phyloP scores from a whole-genome alignment of 495 filamentous ascomycete species.

The Neurospora hispaniola region DNA sequence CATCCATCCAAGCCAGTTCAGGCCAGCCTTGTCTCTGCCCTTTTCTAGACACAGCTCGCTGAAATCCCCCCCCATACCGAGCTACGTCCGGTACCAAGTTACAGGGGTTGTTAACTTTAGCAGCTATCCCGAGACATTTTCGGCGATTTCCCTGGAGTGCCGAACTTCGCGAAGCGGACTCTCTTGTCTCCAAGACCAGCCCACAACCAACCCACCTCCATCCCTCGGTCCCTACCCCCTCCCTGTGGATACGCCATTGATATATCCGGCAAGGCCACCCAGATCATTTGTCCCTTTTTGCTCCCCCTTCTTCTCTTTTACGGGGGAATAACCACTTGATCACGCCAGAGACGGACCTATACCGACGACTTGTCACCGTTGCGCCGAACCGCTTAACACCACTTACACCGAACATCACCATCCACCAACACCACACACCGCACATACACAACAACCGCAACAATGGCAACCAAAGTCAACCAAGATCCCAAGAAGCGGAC shows the following conservation, averaged over 20 bases:
- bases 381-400: background rate
- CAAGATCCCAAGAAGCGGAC: conserved; percentile 69
- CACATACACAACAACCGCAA: conserved; percentile 1
- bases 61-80: background rate
- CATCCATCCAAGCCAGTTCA: background rate
- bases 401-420: background rate
- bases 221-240: background rate
- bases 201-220: background rate
- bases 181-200: background rate
- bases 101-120: background rate
- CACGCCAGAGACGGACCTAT: background rate
- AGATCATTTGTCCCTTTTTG: background rate
- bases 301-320: background rate
- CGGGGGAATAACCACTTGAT: background rate
- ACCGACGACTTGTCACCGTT: background rate
- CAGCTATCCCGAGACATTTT: background rate
- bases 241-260: background rate
- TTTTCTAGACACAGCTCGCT: background rate
- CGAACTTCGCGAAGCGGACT: conserved; percentile 1
- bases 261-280: background rate
- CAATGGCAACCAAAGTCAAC: conserved; percentile 36
- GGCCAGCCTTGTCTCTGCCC: background rate
- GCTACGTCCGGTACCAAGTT: background rate
- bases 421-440: background rate
- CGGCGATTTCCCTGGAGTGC: background rate